A percentile compares a stretch with the other conserved stretches of the same genome.
Conservation (phyloP, 1,284 basidiomycete species). For the Naganishia sp. region DNA sequence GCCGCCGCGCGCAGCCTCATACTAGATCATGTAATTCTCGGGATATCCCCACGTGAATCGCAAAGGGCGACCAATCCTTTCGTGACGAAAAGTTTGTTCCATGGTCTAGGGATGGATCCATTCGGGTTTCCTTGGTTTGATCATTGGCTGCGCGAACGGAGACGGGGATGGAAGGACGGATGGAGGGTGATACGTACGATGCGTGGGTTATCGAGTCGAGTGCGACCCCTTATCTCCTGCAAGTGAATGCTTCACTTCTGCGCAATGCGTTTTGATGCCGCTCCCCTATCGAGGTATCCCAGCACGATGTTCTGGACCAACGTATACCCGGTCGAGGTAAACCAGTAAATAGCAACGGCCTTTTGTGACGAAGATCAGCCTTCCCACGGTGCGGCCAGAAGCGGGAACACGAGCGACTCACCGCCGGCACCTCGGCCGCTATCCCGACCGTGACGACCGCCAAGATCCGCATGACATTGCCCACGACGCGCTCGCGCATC, state of each 20-base stretch:
- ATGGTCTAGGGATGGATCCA: constrained; percentile 17
- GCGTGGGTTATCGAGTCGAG: background rate
- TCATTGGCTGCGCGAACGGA: constrained; percentile 27
- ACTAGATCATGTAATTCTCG: constrained; percentile 33
- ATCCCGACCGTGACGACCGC: constrained; percentile 53
- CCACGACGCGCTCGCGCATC: constrained; percentile 40
- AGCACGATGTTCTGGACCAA: constrained; percentile 50
- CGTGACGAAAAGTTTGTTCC: constrained; percentile 8
- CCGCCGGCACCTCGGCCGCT: constrained; percentile 50
- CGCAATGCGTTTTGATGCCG: background rate
- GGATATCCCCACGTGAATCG: constrained; percentile 29
- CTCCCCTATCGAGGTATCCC: constrained; percentile 16
- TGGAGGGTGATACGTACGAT: background rate
- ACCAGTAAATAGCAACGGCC: constrained; percentile 59
- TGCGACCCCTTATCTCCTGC: no score
- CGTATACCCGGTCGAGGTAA: constrained; percentile 56
- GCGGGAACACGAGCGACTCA: constrained; percentile 38
- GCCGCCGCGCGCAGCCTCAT: constrained; percentile 25
- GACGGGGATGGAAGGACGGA: background rate
- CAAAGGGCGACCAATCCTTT: constrained; percentile 4
- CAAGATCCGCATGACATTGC: constrained; percentile 48
- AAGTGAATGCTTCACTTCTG: background rate
- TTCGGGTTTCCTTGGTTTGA: constrained; percentile 33
- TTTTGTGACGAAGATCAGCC: constrained; percentile 35
- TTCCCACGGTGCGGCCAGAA: background rate